Evolutionary conservation across 805 yeast genomes (phyloP).

Genomic region (Pichia deserticola): DNA sequence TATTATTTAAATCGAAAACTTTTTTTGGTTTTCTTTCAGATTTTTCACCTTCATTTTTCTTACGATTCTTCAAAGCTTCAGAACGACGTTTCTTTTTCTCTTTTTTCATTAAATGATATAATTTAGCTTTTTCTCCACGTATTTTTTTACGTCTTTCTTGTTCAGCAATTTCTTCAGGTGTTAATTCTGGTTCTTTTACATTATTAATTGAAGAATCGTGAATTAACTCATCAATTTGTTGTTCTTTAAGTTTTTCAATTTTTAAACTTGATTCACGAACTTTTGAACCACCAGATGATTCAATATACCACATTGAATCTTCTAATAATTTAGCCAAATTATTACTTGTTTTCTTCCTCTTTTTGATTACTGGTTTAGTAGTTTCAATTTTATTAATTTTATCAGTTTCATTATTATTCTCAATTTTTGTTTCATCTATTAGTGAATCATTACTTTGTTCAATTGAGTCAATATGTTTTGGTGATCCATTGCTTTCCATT

Average conservation of each 20-base stretch:
- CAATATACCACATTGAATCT: constrained; percentile 26
- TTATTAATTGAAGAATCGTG: neutral
- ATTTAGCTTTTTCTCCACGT: neutral
- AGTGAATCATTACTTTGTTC: no score
- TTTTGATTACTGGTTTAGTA: neutral
- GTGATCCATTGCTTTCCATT: no score
- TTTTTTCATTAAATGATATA: neutral
- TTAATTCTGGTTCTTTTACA: neutral
- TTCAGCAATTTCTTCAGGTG: constrained; percentile 5
- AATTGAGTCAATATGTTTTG: no score
- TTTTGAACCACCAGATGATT: constrained; percentile 1
- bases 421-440: neutral
- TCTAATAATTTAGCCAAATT: constrained; percentile 11
- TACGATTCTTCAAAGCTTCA: neutral
- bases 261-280: constrained; percentile 7
- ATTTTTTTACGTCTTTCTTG: constrained; percentile 1
- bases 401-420: no score
- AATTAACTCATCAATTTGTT: constrained; percentile 1
- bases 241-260: constrained; percentile 9
- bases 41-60: neutral
- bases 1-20: neutral
- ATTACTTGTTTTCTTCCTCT: neutral
- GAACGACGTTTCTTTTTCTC: neutral
- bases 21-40: neutral
- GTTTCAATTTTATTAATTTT: neutral